These are phyloP conservation scores for Pichia sp. DNA, from an alignment of 1,139 yeast genomes.

Conservation along the genomic window DNA sequence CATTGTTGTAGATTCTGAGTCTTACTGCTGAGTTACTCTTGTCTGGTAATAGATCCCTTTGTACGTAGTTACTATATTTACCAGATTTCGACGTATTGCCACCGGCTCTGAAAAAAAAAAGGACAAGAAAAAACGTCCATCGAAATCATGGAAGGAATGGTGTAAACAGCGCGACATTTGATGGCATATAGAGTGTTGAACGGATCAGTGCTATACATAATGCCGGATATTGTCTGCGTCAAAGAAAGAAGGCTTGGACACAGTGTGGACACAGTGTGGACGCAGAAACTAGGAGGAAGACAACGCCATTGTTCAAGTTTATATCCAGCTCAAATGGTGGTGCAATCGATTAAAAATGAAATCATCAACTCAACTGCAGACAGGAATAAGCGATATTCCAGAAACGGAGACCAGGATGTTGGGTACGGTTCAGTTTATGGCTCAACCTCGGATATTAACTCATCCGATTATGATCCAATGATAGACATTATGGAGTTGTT, in stretches of 20 bases:
- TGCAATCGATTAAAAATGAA: constrained; percentile 15
- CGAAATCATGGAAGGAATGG: neutral
- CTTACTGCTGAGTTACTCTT: neutral
- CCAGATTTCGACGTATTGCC: neutral
- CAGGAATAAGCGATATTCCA: neutral
- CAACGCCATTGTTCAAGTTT: neutral
- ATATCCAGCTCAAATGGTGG: neutral
- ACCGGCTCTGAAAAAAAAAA: neutral
- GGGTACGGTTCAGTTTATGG: neutral
- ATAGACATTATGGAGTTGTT: constrained; percentile 38
- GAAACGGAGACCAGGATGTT: neutral
- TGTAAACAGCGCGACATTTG: neutral
- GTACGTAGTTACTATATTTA: neutral
- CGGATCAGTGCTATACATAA: neutral
- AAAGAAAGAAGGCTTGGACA: neutral
- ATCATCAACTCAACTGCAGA: constrained; percentile 20
- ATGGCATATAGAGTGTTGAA: neutral
- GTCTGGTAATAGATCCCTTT: neutral
- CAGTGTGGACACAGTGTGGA: too few species aligned
- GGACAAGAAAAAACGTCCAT: neutral
- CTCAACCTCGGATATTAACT: constrained; percentile 16
- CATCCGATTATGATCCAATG: constrained; percentile 34
- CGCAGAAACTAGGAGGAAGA: neutral
- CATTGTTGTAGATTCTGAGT: constrained; percentile 40
- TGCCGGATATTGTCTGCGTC: neutral